phyloP scores from a whole-genome alignment of 768 basidiomycete genomes.

The Krasilnikovozyma curviuscula region DNA sequence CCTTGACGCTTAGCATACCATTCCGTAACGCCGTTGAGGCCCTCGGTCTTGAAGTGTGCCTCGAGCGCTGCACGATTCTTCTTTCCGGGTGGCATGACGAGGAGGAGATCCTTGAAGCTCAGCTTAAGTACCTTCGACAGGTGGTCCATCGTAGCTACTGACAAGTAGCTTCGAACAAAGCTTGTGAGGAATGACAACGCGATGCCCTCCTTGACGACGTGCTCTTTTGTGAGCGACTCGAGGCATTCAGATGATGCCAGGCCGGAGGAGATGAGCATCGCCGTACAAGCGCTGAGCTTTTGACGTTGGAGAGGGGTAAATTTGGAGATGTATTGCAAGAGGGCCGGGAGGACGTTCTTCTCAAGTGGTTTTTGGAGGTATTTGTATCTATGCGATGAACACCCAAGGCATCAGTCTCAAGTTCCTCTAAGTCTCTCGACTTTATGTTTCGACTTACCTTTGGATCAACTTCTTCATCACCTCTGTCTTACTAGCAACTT shows the following conservation, averaged over 20 bases:
- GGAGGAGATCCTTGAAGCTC: slow-evolving; percentile 57
- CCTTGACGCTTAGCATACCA: slow-evolving; percentile 88
- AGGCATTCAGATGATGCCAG: slow-evolving; percentile 60
- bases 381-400: slow-evolving; percentile 77
- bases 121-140: slow-evolving; percentile 34
- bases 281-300: slow-evolving; percentile 63
- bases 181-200: slow-evolving; percentile 54
- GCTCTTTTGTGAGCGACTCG: slow-evolving; percentile 70
- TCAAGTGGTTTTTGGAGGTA: slow-evolving; percentile 97
- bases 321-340: slow-evolving; percentile 48
- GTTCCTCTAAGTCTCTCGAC: neutral
- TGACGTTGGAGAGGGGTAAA: slow-evolving; percentile 60
- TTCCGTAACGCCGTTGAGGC: slow-evolving; percentile 63
- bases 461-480: slow-evolving; percentile 90
- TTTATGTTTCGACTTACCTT: slow-evolving; percentile 37
- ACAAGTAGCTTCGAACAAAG: slow-evolving; percentile 62
- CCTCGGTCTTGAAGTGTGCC: slow-evolving; percentile 66
- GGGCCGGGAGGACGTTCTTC: slow-evolving; percentile 54
- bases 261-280: slow-evolving; percentile 66
- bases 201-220: slow-evolving; percentile 84
- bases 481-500: slow-evolving; percentile 82
- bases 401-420: neutral
- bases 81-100: slow-evolving; percentile 73
- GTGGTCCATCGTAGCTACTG: slow-evolving; percentile 65
- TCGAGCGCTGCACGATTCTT: slow-evolving; percentile 55